phyloP scores from a whole-genome alignment of 208 protist genomes.

The Trypanosoma lewisi region DNA sequence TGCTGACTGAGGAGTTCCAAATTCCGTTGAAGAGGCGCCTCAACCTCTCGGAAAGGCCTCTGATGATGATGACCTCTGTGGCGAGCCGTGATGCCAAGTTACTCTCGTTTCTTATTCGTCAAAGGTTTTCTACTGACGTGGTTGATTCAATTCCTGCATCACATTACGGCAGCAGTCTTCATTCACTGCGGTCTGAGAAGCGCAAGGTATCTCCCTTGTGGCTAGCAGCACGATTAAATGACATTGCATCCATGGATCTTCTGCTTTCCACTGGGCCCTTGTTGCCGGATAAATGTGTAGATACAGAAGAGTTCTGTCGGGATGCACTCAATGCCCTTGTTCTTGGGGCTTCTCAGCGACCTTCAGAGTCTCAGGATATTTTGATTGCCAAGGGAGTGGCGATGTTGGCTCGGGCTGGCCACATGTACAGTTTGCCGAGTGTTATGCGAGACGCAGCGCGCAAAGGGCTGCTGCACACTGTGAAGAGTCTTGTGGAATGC shows the following conservation, averaged over 20 bases:
- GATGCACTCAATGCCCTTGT: constrained; percentile 61
- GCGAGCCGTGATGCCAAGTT: constrained; percentile 33
- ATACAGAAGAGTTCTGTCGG: constrained; percentile 25
- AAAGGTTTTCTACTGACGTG: constrained; percentile 35
- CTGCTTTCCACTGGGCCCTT: constrained; percentile 38
- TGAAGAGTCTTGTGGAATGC: constrained; percentile 47
- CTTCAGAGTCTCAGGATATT: constrained; percentile 25
- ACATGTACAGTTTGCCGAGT: constrained; percentile 45
- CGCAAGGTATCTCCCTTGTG: constrained; percentile 50
- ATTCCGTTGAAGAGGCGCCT: constrained; percentile 21
- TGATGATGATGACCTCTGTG: constrained; percentile 40
- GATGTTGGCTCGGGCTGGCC: constrained; percentile 45
- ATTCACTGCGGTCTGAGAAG: constrained; percentile 17
- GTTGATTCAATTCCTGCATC: constrained; percentile 16
- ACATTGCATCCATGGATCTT: constrained; percentile 41
- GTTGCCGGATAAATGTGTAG: constrained; percentile 15
- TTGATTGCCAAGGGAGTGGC: constrained; percentile 38
- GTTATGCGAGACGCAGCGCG: constrained; percentile 44
- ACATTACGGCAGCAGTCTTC: constrained; percentile 21
- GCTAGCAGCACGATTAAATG: constrained; percentile 52
- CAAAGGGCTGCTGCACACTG: constrained; percentile 38
- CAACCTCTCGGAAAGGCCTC: neutral
- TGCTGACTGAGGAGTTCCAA: constrained; percentile 41
- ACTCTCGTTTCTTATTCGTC: constrained; percentile 45
- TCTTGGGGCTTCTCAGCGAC: constrained; percentile 16